Evolutionary conservation across 2,329 filamentous ascomycete species (phyloP).

Genomic region (Cadophora sp.): DNA sequence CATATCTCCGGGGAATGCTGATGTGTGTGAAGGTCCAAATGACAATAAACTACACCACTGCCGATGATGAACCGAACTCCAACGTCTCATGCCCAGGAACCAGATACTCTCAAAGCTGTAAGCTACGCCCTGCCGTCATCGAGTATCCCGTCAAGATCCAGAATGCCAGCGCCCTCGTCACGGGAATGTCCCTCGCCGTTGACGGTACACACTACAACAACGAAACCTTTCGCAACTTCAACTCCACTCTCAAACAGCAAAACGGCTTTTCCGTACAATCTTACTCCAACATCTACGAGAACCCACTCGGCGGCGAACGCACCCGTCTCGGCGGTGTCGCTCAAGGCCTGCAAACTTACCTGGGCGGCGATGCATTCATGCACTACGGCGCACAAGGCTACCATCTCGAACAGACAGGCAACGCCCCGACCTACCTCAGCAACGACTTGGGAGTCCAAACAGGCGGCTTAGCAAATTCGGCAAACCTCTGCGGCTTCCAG

Average conservation of each 20-base stretch:
- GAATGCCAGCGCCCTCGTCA: conserved; percentile 1
- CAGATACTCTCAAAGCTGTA: conserved; percentile 1
- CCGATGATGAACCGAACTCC: not conserved
- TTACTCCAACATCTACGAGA: conserved; percentile 6
- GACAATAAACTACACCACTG: conserved; percentile 11
- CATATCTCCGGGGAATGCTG: not conserved
- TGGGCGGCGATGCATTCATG: conserved; percentile 14
- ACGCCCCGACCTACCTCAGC: conserved; percentile 7
- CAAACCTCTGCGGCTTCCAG: conserved; percentile 11
- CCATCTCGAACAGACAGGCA: conserved; percentile 6
- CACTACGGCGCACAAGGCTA: conserved; percentile 12
- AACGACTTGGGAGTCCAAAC: conserved; percentile 6
- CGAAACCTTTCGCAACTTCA: conserved; percentile 11
- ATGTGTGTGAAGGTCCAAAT: not conserved
- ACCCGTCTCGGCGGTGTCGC: conserved; percentile 10
- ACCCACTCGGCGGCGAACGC: conserved; percentile 1
- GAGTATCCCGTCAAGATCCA: conserved; percentile 13
- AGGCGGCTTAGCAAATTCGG: not conserved
- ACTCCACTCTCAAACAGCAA: conserved; percentile 10
- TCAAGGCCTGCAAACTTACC: conserved; percentile 9
- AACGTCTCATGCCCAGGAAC: conserved; percentile 16
- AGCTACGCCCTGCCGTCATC: conserved; percentile 6
- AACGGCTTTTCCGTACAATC: conserved; percentile 11
- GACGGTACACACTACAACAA: conserved; percentile 9
- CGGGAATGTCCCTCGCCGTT: conserved; percentile 4